Evolutionary conservation across 768 basidiomycete genomes (phyloP).

Genomic region (Hirschioporus abietinus): DNA sequence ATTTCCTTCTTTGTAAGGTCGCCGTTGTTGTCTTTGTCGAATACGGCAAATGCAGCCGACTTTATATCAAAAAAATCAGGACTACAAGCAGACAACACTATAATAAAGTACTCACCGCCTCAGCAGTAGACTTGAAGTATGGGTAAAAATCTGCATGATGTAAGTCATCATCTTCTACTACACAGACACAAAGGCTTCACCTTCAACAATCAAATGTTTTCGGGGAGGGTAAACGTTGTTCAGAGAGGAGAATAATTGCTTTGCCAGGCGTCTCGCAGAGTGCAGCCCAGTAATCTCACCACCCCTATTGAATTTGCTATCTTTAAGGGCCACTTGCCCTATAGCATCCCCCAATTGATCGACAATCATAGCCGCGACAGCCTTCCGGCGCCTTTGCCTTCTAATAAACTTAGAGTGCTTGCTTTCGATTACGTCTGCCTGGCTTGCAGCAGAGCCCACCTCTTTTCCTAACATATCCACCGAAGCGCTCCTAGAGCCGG

Average conservation of each 20-base stretch:
- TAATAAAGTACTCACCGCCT: slow-evolving; percentile 47
- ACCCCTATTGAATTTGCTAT: slow-evolving; percentile 53
- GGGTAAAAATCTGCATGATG: slow-evolving; percentile 62
- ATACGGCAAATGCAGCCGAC: slow-evolving; percentile 64
- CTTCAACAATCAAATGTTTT: slow-evolving; percentile 61
- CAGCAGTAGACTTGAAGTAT: slow-evolving; percentile 65
- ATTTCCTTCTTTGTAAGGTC: slow-evolving; percentile 75
- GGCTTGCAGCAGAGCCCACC: slow-evolving; percentile 5
- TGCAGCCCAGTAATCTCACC: slow-evolving; percentile 49
- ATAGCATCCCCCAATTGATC: slow-evolving; percentile 67
- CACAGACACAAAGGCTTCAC: slow-evolving; percentile 26
- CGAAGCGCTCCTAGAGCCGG: slow-evolving; percentile 31
- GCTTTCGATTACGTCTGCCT: neutral
- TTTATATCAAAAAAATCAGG: slow-evolving; percentile 23
- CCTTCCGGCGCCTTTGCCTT: slow-evolving; percentile 40
- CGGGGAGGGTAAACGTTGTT: slow-evolving; percentile 56
- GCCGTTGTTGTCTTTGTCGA: slow-evolving; percentile 81
- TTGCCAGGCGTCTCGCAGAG: slow-evolving; percentile 63
- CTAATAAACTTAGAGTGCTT: slow-evolving; percentile 20
- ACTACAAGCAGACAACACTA: neutral
- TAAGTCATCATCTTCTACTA: slow-evolving; percentile 4
- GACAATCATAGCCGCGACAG: slow-evolving; percentile 62
- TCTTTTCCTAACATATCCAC: slow-evolving; percentile 24
- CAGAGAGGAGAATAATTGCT: slow-evolving; percentile 60
- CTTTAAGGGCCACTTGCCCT: slow-evolving; percentile 64